phyloP scores from a whole-genome alignment of 2,329 filamentous ascomycete genomes.

The Dactylonectria macrodidyma region DNA sequence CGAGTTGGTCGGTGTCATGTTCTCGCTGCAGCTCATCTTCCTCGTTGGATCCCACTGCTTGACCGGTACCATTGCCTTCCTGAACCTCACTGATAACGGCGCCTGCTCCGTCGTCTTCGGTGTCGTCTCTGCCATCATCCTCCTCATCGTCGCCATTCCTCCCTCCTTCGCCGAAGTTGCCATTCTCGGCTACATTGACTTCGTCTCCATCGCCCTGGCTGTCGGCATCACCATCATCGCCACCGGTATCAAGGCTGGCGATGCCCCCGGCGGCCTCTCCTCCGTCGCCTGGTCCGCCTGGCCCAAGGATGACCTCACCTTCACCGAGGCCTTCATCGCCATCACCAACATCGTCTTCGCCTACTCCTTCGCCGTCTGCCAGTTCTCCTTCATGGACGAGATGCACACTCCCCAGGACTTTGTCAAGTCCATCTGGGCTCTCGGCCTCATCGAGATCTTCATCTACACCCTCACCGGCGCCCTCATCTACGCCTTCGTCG shows the following conservation, averaged over 20 bases:
- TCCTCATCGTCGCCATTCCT: constrained; percentile 62
- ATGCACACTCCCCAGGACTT: constrained; percentile 66
- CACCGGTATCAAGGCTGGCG: constrained; percentile 64
- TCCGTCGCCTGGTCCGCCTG: constrained; percentile 60
- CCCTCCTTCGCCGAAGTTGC: constrained; percentile 65
- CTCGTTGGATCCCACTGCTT: constrained; percentile 80
- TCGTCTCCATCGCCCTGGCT: constrained; percentile 74
- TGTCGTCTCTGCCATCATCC: constrained; percentile 62
- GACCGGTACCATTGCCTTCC: constrained; percentile 79
- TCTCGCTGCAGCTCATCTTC: constrained; percentile 76
- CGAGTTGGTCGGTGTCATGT: constrained; percentile 73
- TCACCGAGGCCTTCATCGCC: constrained; percentile 71
- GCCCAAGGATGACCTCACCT: constrained; percentile 60
- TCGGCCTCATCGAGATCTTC: constrained; percentile 73
- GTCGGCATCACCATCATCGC: constrained; percentile 78
- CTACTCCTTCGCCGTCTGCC: constrained; percentile 71
- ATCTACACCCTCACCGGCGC: constrained; percentile 79
- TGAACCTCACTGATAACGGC: constrained; percentile 72
- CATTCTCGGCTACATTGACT: constrained; percentile 68
- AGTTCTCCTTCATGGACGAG: constrained; percentile 69
- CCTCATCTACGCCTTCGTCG: constrained; percentile 79
- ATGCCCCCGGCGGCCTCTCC: constrained; percentile 51
- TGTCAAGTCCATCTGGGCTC: constrained; percentile 70
- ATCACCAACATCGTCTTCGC: constrained; percentile 81
- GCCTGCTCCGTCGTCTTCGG: constrained; percentile 62